Conservation (phyloP, 345 rosid genomes). For the Geranium rotundifolium region DNA sequence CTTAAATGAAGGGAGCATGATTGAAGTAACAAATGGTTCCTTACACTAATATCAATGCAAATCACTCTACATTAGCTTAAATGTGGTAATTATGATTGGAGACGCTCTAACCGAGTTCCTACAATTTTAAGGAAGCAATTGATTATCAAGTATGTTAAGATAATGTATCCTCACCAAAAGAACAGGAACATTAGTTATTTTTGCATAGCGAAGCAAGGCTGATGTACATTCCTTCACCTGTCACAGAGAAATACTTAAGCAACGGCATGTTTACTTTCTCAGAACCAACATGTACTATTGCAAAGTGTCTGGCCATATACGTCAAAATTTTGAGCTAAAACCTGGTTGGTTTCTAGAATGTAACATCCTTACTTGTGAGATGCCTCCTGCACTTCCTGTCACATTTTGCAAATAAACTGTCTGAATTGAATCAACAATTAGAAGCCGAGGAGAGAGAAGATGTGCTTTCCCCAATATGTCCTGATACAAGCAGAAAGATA, state of each 20-base stretch:
- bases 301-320: too few species aligned
- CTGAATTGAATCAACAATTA: slow-evolving; percentile 83
- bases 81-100: too few species aligned
- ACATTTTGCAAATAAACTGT: slow-evolving; percentile 69
- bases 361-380: slow-evolving; percentile 49
- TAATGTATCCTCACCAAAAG: slow-evolving; percentile 51
- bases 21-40: too few species aligned
- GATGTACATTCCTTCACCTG: slow-evolving; percentile 93
- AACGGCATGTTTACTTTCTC: not conserved
- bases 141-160: not conserved
- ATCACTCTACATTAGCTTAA: too few species aligned
- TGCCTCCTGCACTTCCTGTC: slow-evolving; percentile 83
- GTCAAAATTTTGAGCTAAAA: too few species aligned
- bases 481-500: slow-evolving; percentile 27
- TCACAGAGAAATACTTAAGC: slow-evolving; percentile 6
- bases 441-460: slow-evolving; percentile 55
- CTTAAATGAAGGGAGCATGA: too few species aligned
- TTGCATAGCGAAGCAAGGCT: slow-evolving; percentile 79
- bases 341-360: not conserved
- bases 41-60: too few species aligned
- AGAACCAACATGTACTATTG: not conserved
- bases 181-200: slow-evolving; percentile 69
- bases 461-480: slow-evolving; percentile 61
- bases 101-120: too few species aligned
- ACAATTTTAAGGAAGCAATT: not conserved